Conservation (phyloP, 805 yeast species). For the Wickerhamiella nectarea region DNA sequence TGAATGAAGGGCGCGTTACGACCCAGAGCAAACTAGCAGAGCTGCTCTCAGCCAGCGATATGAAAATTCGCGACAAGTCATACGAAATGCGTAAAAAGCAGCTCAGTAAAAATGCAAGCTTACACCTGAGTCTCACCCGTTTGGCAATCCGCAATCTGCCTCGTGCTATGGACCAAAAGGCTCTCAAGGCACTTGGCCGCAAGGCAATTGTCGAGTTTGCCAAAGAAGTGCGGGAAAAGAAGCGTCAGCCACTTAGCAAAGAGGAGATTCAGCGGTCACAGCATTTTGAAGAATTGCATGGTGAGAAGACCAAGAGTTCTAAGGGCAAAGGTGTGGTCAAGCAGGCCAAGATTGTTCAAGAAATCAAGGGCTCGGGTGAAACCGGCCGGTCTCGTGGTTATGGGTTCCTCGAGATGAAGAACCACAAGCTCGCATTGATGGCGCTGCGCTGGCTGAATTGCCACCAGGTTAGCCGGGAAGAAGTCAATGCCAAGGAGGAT, state of each 20-base stretch:
- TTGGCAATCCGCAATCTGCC: conserved; percentile 91
- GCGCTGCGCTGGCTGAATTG: conserved; percentile 95
- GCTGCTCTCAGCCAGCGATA: conserved; percentile 51
- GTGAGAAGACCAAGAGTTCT: conserved; percentile 39
- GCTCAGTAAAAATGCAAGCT: conserved; percentile 74
- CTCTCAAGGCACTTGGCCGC: conserved; percentile 82
- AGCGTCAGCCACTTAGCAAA: conserved; percentile 73
- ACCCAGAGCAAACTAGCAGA: conserved; percentile 67
- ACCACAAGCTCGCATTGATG: conserved; percentile 87
- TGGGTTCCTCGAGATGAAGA: conserved; percentile 86
- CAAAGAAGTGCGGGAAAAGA: conserved; percentile 59
- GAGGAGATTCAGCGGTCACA: conserved; percentile 78
- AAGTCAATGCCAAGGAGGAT: conserved; percentile 31
- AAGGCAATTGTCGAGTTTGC: conserved; percentile 93
- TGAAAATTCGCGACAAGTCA: conserved; percentile 80
- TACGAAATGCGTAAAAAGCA: conserved; percentile 77
- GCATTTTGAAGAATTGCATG: conserved; percentile 41
- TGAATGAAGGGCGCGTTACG: conserved; percentile 89
- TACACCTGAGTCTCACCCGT: conserved; percentile 89
- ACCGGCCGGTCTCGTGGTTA: conserved; percentile 91
- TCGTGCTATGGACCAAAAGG: conserved; percentile 76
- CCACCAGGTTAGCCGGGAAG: conserved; percentile 62
- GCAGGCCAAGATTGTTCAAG: conserved; percentile 87
- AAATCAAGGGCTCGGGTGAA: conserved; percentile 77
- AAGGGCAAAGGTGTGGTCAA: conserved; percentile 81